These are phyloP conservation scores for Wickerhamiella parazyma DNA, from an alignment of 805 yeast species.

Conservation along the genomic window DNA sequence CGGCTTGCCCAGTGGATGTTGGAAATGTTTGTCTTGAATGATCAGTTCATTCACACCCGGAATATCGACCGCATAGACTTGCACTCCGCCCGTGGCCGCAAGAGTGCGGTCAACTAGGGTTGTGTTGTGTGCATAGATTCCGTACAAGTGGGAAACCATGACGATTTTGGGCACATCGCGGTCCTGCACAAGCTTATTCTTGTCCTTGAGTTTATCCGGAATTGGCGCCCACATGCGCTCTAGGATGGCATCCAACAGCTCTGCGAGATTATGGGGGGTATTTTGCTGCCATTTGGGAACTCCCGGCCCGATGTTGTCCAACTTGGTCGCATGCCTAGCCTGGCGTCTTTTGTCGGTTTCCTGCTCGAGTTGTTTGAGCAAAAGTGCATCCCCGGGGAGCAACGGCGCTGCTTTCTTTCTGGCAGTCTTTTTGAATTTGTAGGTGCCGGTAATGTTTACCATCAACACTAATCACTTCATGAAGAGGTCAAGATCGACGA, in stretches of 20 bases:
- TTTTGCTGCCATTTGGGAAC: slow-evolving; percentile 14
- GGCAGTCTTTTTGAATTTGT: slow-evolving; percentile 9
- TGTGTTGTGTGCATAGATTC: slow-evolving; percentile 25
- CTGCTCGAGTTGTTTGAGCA: slow-evolving; percentile 18
- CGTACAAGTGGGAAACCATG: slow-evolving; percentile 25
- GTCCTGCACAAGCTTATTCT: slow-evolving; percentile 19
- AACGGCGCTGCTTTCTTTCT: slow-evolving; percentile 13
- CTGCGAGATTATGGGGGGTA: slow-evolving; percentile 13
- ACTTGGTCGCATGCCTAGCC: slow-evolving; percentile 13
- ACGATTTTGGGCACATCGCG: slow-evolving; percentile 25
- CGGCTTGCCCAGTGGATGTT: not conserved
- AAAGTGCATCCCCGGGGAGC: slow-evolving; percentile 18
- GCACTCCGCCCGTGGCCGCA: slow-evolving; percentile 19
- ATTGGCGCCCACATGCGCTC: slow-evolving; percentile 23
- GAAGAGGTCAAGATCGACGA: slow-evolving; percentile 6
- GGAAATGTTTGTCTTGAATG: slow-evolving; percentile 15
- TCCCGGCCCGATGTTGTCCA: slow-evolving; percentile 14
- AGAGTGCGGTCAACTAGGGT: slow-evolving; percentile 28
- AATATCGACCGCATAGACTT: slow-evolving; percentile 22
- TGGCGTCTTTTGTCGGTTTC: slow-evolving; percentile 14
- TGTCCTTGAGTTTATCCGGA: slow-evolving; percentile 21
- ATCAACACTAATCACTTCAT: not conserved
- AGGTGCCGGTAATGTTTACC: slow-evolving; percentile 11
- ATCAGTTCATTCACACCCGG: slow-evolving; percentile 25
- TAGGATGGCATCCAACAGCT: slow-evolving; percentile 19